Conservation (phyloP, 2,329 filamentous ascomycete species). For the Domatiomyces globalis region DNA sequence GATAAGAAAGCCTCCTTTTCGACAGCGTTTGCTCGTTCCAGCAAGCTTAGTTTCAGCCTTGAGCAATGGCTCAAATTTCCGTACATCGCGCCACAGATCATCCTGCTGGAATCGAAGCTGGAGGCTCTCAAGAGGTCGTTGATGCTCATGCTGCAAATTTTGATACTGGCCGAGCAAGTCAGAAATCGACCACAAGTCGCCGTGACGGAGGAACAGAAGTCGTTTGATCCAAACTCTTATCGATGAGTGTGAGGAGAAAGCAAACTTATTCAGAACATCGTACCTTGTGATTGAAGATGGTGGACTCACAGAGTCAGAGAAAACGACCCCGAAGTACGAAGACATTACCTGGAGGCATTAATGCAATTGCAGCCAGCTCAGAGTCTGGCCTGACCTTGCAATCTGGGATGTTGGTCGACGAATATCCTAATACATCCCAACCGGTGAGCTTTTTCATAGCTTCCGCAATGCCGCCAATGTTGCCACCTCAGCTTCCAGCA, state of each 20-base stretch:
- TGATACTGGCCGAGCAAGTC: constrained; percentile 21
- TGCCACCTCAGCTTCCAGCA: too few relatives aligned
- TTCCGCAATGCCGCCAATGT: too few relatives aligned
- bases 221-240: constrained; percentile 33
- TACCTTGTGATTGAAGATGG: background rate
- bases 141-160: constrained; percentile 22
- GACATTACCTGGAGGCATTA: too few relatives aligned
- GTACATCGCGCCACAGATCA: constrained; percentile 17
- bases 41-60: constrained; percentile 6
- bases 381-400: background rate
- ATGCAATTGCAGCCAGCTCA: background rate
- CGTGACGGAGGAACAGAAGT: constrained; percentile 6
- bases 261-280: background rate
- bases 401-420: background rate
- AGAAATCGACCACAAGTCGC: background rate
- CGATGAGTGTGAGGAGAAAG: constrained; percentile 24
- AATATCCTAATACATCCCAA: background rate
- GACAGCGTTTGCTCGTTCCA: constrained; percentile 8
- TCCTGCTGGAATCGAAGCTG: constrained; percentile 19
- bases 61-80: constrained; percentile 14
- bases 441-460: background rate
- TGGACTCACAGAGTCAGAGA: background rate
- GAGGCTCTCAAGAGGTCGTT: constrained; percentile 23
- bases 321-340: too few relatives aligned
- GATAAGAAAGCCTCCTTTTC: too few relatives aligned